Evolutionary conservation across 1,284 basidiomycete species (phyloP), one percentile per base, ranked within the genome.

Genomic region (Apiotrichum mycotoxinovorans): DNA sequence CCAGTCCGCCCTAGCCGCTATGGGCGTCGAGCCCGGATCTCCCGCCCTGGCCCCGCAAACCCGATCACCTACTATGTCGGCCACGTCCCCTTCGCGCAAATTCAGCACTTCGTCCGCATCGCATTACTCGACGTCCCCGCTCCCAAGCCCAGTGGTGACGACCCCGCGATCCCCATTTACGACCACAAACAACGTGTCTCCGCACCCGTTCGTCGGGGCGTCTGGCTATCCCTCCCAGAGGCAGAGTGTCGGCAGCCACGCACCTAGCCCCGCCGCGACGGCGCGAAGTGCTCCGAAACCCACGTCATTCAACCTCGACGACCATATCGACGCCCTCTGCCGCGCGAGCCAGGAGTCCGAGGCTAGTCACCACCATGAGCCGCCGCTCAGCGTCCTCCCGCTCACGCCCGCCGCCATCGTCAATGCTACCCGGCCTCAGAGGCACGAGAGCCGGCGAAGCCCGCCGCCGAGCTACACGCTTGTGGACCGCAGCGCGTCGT

Each of bases 11-110:
- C 42, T 55, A 9, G 18, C 22, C 20, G 37, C 35, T 26, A 51
- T 51, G 37, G 54, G 47, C 18, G 34, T 54, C 22, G 52, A 54
- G n/a, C 48, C 49, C 7, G 26, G 38, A 17, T 41, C 26, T 14
- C 26, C 49, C 11, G 23, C 40, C 17, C 40, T 49, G 30, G 23
- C 48, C 17, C n/a, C 49, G 27, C 20, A 38, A 4, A 20, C 25
- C 26, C n/a, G 30, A n/a, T 33, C 45, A 3, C 45, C 30, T 5
- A 30, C 17, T 4, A 18, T 33, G 18, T 14, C 25, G n/a, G n/a
- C n/a, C 33, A 20, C 47, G 4, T 49, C 35, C 23, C n/a, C 26
- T 12, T 22, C 37, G 18, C 38, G 49, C 20, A 27, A 26, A 4
- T 23, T 23, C 20, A 33, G n/a, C n/a, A 18, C 38, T 14, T 33